These are phyloP conservation scores for Metroxylon sagu DNA, from an alignment of 176 grass and related monocot species.

Conservation along the genomic window DNA sequence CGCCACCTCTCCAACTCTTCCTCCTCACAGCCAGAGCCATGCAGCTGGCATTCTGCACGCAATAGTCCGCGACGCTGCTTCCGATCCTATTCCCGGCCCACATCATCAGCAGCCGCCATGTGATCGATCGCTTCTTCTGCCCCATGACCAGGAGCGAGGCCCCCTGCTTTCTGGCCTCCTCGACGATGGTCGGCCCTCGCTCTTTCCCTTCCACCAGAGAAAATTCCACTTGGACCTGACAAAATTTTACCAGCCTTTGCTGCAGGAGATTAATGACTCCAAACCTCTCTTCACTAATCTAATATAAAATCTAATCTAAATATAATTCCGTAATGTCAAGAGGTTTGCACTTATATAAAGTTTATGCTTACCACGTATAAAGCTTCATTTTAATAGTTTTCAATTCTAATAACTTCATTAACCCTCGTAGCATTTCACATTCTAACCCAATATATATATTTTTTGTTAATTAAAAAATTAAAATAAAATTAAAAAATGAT, in stretches of 20 bases:
- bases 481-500: too few relatives aligned
- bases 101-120: conserved; percentile 49
- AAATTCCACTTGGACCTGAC: conserved; percentile 49
- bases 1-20: conserved; percentile 57
- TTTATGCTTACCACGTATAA: too few relatives aligned
- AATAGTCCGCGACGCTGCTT: conserved; percentile 39
- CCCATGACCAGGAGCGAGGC: conserved; percentile 61
- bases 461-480: too few relatives aligned
- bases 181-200: conserved; percentile 51
- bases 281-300: neutral
- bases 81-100: conserved; percentile 27
- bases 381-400: too few relatives aligned
- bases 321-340: neutral
- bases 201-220: conserved; percentile 36
- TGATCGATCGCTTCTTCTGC: conserved; percentile 47
- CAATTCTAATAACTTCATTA: too few relatives aligned
- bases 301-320: too few relatives aligned
- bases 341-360: too few relatives aligned
- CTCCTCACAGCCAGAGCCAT: conserved; percentile 53
- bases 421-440: too few relatives aligned
- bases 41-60: conserved; percentile 60
- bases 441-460: too few relatives aligned
- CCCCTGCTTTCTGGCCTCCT: conserved; percentile 44
- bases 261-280: neutral
- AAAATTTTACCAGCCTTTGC: neutral